Evolutionary conservation across 2,329 filamentous ascomycete species (phyloP), one percentile per base, ranked within the genome.

Genomic region (Scedosporium dehoogii): DNA sequence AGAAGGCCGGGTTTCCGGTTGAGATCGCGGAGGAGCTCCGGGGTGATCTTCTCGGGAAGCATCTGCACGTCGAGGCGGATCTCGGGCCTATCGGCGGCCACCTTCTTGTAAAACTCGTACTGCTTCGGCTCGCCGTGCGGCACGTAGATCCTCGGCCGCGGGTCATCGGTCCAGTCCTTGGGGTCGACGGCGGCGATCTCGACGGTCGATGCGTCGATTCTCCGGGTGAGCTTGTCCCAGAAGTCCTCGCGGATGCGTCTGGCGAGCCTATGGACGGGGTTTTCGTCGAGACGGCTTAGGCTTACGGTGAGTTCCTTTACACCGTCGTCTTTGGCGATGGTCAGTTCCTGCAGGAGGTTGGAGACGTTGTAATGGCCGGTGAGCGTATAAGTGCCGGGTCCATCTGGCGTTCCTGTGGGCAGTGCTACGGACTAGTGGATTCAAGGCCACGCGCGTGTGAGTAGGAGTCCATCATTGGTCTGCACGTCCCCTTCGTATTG

Each of bases 341-440:
- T 94, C 67, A 99, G 83, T 76, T 99, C 94, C 75, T 99, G 94
- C 48, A 97, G 81, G 56, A 97, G 85, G 73, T 97, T 99, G 65
- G 93, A 96, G 64, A 99, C 84, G 88, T 96, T 96, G 75, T 99
- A 99, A 38, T 91, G 97, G 69, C 94, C 94, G 67, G 93, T 89
- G 65, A 99, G 85, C 72, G 97, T 92, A 74, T 93, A 92, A 66
- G 87, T 21, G 48, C 46, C 42, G 33, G 33, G 33, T 10, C 55
- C 27, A 29, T 18, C 55, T 33, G 27, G 7, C 7, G 55, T 33
- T n/a, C 16, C 5, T 18, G 55, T 33, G 25, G 21, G 16, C 25
- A 58, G 27, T 33, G 18, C 55, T 33, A 41, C 5, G 51, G 23
- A 18, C 51, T 55, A 16, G 23, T 27, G n/a, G 51, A 7, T 55